Evolutionary conservation across 1,284 basidiomycete genomes (phyloP), one percentile per base, ranked within the genome.

Genomic region (Malassezia pachydermatis): DNA sequence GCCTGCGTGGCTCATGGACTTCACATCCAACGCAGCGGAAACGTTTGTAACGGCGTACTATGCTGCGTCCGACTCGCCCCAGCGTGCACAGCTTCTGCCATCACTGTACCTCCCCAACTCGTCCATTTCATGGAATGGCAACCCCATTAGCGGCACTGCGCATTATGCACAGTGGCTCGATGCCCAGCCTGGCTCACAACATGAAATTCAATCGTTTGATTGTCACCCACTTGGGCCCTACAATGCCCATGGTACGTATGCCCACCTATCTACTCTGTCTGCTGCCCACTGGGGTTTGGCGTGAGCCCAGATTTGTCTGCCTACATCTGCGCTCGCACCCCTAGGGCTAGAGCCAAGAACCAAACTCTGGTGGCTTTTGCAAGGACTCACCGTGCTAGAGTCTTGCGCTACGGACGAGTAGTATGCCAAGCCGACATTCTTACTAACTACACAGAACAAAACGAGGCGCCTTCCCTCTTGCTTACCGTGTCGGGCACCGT

Each of bases 61-160:
- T 32, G 59, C 64, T 13, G 67, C 67, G 4, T 58, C 63, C n/a
- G 67, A 70, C 44, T 63, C 65, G 19, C 67, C 65, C 7, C 61
- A 65, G 39, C 60, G 65, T 6, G 48, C 24, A 16, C 50, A 57
- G 47, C 60, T 69, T 23, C 58, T 69, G 0, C 66, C 66, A 0
- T 66, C 65, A 0, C 56, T 70, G 11, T 70, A 70, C 46, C 43
- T 65, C 7, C 55, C 63, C 19, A 60, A 46, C 11, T 65, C 67
- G 7, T 59, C 63, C n/a, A 60, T 70, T 46, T 62, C 67, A 2
- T 70, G 67, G 67, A 70, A 70, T 24, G 67, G 67, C 11, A 67
- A 63, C 23, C 67, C 67, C 14, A 60, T 70, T n/a, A 65, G 63
- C 39, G 67, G 67, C 2, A 52, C 57, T 13, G 51, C 52, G 19